These are phyloP conservation scores for Magnolia sinica DNA, from an alignment of 164 flowering plant species.

Conservation along the genomic window DNA sequence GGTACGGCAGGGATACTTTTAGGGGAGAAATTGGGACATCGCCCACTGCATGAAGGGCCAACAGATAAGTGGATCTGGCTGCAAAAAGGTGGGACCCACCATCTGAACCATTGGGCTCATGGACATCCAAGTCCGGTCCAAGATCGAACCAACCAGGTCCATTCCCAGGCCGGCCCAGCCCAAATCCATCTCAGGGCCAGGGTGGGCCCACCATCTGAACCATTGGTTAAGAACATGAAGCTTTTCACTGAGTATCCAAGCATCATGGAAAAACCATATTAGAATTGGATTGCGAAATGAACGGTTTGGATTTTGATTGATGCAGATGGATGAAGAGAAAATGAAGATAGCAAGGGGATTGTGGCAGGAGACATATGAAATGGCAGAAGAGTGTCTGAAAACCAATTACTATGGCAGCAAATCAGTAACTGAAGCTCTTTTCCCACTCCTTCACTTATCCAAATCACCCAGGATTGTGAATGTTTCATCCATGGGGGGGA, in stretches of 20 bases:
- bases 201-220: too few relatives aligned
- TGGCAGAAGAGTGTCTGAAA: slow-evolving; percentile 24
- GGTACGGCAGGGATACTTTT: too few relatives aligned
- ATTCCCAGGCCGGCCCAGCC: too few relatives aligned
- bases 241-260: not conserved
- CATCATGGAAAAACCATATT: not conserved
- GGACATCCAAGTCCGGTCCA: too few relatives aligned
- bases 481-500: slow-evolving; percentile 18
- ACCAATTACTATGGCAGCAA: slow-evolving; percentile 31
- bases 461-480: slow-evolving; percentile 23
- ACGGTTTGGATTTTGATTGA: not conserved
- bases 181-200: too few relatives aligned
- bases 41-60: too few relatives aligned
- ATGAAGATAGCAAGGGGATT: slow-evolving; percentile 35
- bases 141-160: too few relatives aligned
- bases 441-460: slow-evolving; percentile 27
- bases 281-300: not conserved
- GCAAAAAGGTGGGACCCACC: too few relatives aligned
- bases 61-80: too few relatives aligned
- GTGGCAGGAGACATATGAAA: slow-evolving; percentile 20
- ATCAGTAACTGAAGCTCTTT: slow-evolving; percentile 24
- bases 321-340: slow-evolving; percentile 59
- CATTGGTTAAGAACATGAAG: too few relatives aligned
- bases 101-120: too few relatives aligned
- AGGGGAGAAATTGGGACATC: too few relatives aligned